phyloP scores from a whole-genome alignment of 768 basidiomycete genomes.

The Podaxis sp. region DNA sequence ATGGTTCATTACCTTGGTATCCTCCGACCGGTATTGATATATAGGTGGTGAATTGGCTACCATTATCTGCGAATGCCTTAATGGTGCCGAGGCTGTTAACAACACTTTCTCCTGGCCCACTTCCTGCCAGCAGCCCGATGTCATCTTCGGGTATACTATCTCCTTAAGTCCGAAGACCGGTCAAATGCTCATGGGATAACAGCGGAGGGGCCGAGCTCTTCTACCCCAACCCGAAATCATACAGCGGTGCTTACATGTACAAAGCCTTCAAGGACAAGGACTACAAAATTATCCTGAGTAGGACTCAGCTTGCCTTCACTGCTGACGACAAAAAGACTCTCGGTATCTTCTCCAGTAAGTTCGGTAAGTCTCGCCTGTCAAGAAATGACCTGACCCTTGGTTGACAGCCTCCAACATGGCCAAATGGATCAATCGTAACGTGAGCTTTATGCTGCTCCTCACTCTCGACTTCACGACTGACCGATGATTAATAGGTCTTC shows the following conservation, averaged over 20 bases:
- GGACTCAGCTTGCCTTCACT: constrained; percentile 27
- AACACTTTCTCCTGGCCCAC: constrained; percentile 35
- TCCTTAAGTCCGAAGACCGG: background rate
- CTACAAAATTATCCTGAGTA: constrained; percentile 36
- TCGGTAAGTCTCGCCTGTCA: background rate
- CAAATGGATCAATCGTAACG: constrained; percentile 39
- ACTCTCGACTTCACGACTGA: background rate
- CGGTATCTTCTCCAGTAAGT: constrained; percentile 34
- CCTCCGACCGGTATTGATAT: background rate
- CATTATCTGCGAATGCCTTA: constrained; percentile 34
- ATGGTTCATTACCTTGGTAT: background rate
- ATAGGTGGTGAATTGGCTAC: constrained; percentile 25
- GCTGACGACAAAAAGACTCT: constrained; percentile 30
- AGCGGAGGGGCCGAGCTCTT: constrained; percentile 42
- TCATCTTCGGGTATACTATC: constrained; percentile 34
- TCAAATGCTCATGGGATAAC: background rate
- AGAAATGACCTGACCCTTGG: background rate
- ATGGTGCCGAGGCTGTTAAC: constrained; percentile 27
- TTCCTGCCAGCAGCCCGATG: constrained; percentile 35
- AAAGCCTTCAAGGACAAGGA: constrained; percentile 34
- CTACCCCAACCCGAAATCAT: constrained; percentile 32
- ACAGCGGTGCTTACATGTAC: constrained; percentile 36
- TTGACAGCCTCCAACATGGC: constrained; percentile 22
- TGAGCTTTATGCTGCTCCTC: constrained; percentile 8
- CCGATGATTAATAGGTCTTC: constrained; percentile 21